Percentiles rank a stretch among this genome's conserved stretches.
These are phyloP conservation scores for Erigeron canadensis DNA, from an alignment of 129 eudicot genomes.

Conservation along the genomic window DNA sequence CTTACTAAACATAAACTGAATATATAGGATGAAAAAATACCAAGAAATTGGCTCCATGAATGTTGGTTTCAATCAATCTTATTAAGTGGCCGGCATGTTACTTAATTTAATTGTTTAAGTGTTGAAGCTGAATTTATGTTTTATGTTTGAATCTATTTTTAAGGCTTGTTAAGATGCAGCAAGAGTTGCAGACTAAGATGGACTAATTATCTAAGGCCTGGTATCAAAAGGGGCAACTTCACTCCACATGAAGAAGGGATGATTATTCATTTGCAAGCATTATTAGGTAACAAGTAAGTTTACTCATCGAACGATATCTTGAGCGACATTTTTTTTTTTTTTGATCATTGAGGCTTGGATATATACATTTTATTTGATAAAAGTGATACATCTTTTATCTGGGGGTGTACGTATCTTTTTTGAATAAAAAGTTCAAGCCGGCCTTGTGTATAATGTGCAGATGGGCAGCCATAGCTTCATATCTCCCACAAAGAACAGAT, in stretches of 20 bases:
- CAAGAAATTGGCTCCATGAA: too few relatives aligned
- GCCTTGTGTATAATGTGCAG: slow-evolving; percentile 25
- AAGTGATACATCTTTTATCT: background rate
- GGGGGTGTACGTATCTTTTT: background rate
- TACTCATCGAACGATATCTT: background rate
- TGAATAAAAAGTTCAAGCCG: background rate
- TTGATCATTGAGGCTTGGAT: background rate
- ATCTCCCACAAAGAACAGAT: slow-evolving; percentile 84
- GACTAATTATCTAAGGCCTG: slow-evolving; percentile 90
- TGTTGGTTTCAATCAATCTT: background rate
- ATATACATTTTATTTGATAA: background rate
- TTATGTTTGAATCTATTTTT: slow-evolving; percentile 17
- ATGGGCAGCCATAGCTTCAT: slow-evolving; percentile 93
- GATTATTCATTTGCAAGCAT: slow-evolving; percentile 86
- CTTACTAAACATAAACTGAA: too few relatives aligned
- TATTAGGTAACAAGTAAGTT: slow-evolving; percentile 84
- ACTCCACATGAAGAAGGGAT: slow-evolving; percentile 94
- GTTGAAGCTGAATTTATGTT: background rate
- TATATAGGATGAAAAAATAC: too few relatives aligned
- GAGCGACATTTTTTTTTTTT: background rate
- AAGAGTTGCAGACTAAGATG: slow-evolving; percentile 94
- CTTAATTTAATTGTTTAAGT: background rate
- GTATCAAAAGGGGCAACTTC: slow-evolving; percentile 87
- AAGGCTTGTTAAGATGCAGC: slow-evolving; percentile 86
- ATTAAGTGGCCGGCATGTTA: too few relatives aligned